Evolutionary conservation across 1,139 yeast genomes (phyloP).

Genomic region (Scheffersomyces quercinus): DNA sequence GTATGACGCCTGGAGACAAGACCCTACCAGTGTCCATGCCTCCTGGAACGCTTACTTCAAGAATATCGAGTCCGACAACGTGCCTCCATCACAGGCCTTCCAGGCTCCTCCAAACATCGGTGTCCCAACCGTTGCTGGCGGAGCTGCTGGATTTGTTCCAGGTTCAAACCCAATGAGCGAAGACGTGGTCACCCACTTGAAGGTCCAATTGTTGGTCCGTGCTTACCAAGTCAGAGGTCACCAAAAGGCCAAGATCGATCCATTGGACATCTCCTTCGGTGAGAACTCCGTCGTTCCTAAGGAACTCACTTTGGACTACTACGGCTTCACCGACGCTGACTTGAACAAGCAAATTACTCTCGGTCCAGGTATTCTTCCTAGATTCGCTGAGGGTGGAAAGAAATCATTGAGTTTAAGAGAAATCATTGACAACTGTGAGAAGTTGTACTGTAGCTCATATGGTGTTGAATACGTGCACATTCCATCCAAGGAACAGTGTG

Average conservation of each 20-base stretch:
- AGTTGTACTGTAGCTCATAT: slow-evolving; percentile 81
- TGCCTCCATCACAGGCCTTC: slow-evolving; percentile 77
- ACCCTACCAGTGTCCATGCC: slow-evolving; percentile 87
- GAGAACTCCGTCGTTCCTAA: slow-evolving; percentile 64
- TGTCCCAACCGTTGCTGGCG: slow-evolving; percentile 74
- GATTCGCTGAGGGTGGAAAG: slow-evolving; percentile 73
- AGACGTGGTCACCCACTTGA: slow-evolving; percentile 85
- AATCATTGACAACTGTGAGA: slow-evolving; percentile 75
- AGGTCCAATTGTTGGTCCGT: slow-evolving; percentile 93
- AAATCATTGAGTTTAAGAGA: slow-evolving; percentile 73
- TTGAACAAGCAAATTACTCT: slow-evolving; percentile 79
- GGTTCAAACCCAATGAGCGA: slow-evolving; percentile 47
- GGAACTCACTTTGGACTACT: slow-evolving; percentile 88
- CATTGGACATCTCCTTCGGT: slow-evolving; percentile 86
- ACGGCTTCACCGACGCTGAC: slow-evolving; percentile 87
- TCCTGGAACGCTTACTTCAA: slow-evolving; percentile 97
- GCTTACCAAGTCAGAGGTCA: slow-evolving; percentile 99
- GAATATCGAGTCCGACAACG: slow-evolving; percentile 71
- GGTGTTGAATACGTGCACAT: slow-evolving; percentile 97
- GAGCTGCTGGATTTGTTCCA: slow-evolving; percentile 62
- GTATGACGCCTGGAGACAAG: slow-evolving; percentile 93
- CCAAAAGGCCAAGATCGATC: slow-evolving; percentile 92
- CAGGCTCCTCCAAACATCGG: slow-evolving; percentile 82
- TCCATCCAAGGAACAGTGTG: slow-evolving; percentile 93
- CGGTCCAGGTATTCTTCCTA: slow-evolving; percentile 97